Evolutionary conservation across 257 asterid genomes (phyloP), one percentile per base, ranked within the genome.

Genomic region (Solanum acaule): DNA sequence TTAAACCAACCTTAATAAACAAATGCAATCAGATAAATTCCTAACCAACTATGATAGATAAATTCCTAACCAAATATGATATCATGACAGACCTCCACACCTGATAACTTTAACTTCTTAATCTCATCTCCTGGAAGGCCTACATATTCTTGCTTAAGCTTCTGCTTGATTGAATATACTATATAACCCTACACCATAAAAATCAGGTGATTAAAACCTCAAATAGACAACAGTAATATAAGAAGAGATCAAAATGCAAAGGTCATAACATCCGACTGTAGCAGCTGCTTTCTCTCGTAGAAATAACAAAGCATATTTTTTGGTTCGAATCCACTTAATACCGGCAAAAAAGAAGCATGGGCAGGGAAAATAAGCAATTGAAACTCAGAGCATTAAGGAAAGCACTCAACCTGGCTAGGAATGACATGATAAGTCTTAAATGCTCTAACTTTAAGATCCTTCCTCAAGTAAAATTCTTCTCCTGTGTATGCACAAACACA

Each of bases 361-460:
- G 29, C 35, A 46, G 70, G 42, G 70, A 18, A 82, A 18, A 29
- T 82, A 20, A 8, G 70, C 40, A 82, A 20, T 9, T 22, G 29
- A 78, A 83, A 70, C 38, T 16, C 87, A 76, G 2, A 79, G 18
- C 46, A 75, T 22, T 42, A 73, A 49, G 35, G 23, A 44, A 59
- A 33, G 31, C 10, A 46, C 86, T 81, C 68, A 75, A 97, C 99
- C 99, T 96, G 99, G 91, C 99, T 95, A 22, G 98, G 99, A 90
- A 97, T 92, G 88, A 83, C 95, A 84, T 95, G 99, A 90, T 94
- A 96, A 65, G 98, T 97, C 91, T 87, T 93, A 87, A 97, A 97
- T 34, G 99, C 98, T 91, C 87, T 96, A 90, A 95, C 98, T 94
- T 92, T 96, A 72, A 97, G 96, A 90, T 96, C 99, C 84, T 91